These are phyloP conservation scores for Beauveria asiatica DNA, from an alignment of 2,329 filamentous ascomycete genomes.

Conservation along the genomic window DNA sequence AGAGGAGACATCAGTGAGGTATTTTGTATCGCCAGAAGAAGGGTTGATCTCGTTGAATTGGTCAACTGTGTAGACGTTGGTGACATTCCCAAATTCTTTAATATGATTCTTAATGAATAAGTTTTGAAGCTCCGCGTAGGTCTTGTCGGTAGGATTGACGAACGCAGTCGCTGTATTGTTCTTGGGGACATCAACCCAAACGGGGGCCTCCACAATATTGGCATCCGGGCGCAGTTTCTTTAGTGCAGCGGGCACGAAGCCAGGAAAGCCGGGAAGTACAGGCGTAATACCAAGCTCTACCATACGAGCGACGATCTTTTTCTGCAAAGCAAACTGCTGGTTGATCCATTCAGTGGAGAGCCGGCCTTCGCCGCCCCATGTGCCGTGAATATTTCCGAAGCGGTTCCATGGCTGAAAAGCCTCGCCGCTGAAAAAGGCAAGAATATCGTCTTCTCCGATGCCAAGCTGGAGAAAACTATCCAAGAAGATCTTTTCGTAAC, in stretches of 20 bases:
- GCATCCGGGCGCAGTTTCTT: conserved; percentile 32
- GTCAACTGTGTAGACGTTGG: conserved; percentile 40
- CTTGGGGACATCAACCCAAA: conserved; percentile 9
- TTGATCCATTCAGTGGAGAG: conserved; percentile 38
- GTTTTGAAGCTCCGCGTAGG: conserved; percentile 34
- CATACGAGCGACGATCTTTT: conserved; percentile 40
- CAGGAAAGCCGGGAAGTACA: conserved; percentile 40
- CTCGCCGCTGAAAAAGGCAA: neutral
- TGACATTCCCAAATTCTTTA: conserved; percentile 37
- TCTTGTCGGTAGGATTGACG: conserved; percentile 35
- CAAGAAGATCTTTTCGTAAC: conserved; percentile 40
- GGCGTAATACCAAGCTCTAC: conserved; percentile 44
- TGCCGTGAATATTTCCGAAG: conserved; percentile 25
- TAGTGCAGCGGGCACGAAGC: conserved; percentile 37
- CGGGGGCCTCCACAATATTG: conserved; percentile 30
- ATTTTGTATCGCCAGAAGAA: neutral
- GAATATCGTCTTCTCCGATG: conserved; percentile 20
- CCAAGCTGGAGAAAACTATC: conserved; percentile 38
- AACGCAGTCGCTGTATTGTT: conserved; percentile 38
- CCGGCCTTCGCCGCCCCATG: conserved; percentile 31
- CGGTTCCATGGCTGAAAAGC: conserved; percentile 1
- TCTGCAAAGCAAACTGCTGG: conserved; percentile 37
- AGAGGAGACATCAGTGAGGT: conserved; percentile 11
- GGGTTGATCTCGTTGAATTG: conserved; percentile 42
- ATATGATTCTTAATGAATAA: conserved; percentile 37